Evolutionary conservation across 192 early-diverging fungal genomes (phyloP).

Genomic region (Coemansia sp.): DNA sequence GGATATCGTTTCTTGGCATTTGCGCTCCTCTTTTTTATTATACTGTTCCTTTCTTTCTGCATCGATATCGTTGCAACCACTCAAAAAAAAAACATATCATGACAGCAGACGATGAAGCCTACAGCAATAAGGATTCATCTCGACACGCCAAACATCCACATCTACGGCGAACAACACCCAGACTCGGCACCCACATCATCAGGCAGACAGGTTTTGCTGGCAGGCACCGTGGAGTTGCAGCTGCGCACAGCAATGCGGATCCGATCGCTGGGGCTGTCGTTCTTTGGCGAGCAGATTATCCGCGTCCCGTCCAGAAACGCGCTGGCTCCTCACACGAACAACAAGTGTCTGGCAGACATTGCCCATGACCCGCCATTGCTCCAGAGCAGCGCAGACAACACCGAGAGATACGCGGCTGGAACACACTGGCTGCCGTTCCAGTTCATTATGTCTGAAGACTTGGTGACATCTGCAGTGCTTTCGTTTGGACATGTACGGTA

Average conservation of each 20-base stretch:
- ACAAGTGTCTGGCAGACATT: constrained; percentile 11
- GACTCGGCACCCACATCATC: neutral
- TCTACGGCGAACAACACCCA: constrained; percentile 22
- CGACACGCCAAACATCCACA: constrained; percentile 17
- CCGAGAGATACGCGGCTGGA: constrained; percentile 13
- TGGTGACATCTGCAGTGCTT: constrained; percentile 14
- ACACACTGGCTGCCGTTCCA: constrained; percentile 19
- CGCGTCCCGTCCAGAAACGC: neutral
- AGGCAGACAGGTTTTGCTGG: constrained; percentile 7
- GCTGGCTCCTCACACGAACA: neutral
- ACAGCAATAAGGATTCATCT: constrained; percentile 12
- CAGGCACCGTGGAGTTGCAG: constrained; percentile 14
- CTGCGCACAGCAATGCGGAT: constrained; percentile 15
- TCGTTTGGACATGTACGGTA: constrained; percentile 16
- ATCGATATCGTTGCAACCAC: no score
- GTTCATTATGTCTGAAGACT: constrained; percentile 17
- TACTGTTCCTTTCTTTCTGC: no score
- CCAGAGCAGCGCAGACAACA: neutral
- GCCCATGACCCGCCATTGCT: neutral
- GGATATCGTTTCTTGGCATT: no score
- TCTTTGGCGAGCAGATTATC: constrained; percentile 14
- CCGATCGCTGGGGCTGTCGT: constrained; percentile 7
- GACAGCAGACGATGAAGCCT: constrained; percentile 5
- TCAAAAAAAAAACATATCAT: neutral
- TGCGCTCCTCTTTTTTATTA: no score